Conservation (phyloP, 768 basidiomycete genomes). For the Neoboletus brunneissimus region DNA sequence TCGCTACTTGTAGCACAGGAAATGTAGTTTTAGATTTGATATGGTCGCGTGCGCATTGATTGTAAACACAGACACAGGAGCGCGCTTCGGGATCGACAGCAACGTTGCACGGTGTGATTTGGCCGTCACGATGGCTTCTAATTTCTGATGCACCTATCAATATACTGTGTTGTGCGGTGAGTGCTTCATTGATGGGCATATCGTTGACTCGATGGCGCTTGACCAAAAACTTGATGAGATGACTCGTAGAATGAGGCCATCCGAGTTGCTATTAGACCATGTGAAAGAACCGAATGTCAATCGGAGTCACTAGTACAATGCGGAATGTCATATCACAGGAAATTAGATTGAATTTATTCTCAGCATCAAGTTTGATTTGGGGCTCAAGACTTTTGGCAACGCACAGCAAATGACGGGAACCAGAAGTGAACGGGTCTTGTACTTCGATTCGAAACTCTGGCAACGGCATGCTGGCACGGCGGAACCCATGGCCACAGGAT, state of each 20-base stretch:
- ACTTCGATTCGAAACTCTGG: too few relatives aligned
- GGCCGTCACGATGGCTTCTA: too few relatives aligned
- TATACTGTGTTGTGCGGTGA: background rate
- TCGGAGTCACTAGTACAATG: background rate
- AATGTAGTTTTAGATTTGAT: background rate
- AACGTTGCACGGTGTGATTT: background rate
- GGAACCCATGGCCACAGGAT: too few relatives aligned
- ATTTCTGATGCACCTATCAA: background rate
- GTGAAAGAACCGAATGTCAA: background rate
- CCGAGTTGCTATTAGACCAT: background rate
- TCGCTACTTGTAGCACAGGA: background rate
- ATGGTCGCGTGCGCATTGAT: background rate
- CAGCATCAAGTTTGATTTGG: background rate
- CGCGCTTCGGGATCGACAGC: background rate
- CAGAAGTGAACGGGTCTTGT: too few relatives aligned
- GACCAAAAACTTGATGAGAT: background rate
- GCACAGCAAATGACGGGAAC: background rate
- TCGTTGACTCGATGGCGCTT: background rate
- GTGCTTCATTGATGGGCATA: background rate
- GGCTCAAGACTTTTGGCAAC: background rate
- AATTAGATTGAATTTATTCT: background rate
- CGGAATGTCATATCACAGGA: background rate
- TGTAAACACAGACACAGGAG: background rate
- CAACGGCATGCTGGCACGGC: too few relatives aligned
- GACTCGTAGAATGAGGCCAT: background rate